Percentiles rank a stretch among this genome's conserved stretches.
Evolutionary conservation across 345 rosid genomes (phyloP).

Genomic region (Corymbia maculata): DNA sequence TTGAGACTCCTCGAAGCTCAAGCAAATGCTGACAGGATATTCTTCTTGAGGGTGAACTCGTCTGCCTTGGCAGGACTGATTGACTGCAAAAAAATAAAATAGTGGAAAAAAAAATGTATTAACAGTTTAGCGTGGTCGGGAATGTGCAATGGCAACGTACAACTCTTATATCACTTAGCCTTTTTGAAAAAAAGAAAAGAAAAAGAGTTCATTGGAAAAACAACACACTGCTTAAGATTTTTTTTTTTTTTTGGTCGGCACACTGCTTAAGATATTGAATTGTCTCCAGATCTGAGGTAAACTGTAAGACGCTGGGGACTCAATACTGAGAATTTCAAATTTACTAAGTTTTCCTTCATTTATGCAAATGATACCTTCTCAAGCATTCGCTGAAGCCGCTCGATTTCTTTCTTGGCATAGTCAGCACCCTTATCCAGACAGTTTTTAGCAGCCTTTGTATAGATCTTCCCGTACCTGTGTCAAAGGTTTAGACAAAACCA

Average conservation of each 20-base stretch:
- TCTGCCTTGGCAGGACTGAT: conserved; percentile 82
- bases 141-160: neutral
- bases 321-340: neutral
- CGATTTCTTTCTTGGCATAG: conserved; percentile 67
- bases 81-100: conserved; percentile 37
- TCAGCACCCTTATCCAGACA: conserved; percentile 73
- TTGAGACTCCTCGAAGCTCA: neutral
- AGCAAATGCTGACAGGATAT: conserved; percentile 35
- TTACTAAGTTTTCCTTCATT: neutral
- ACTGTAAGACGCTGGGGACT: neutral
- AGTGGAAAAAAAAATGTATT: neutral
- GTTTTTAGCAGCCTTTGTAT: conserved; percentile 66
- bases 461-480: conserved; percentile 67
- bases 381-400: conserved; percentile 76
- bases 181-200: neutral
- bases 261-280: neutral
- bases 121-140: neutral
- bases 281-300: neutral
- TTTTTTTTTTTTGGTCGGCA: too few relatives aligned
- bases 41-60: conserved; percentile 76
- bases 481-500: neutral
- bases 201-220: neutral
- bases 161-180: neutral
- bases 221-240: neutral
- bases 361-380: conserved; percentile 42